Conservation (phyloP, 495 filamentous ascomycete species). For the Xylaria telfairii region DNA sequence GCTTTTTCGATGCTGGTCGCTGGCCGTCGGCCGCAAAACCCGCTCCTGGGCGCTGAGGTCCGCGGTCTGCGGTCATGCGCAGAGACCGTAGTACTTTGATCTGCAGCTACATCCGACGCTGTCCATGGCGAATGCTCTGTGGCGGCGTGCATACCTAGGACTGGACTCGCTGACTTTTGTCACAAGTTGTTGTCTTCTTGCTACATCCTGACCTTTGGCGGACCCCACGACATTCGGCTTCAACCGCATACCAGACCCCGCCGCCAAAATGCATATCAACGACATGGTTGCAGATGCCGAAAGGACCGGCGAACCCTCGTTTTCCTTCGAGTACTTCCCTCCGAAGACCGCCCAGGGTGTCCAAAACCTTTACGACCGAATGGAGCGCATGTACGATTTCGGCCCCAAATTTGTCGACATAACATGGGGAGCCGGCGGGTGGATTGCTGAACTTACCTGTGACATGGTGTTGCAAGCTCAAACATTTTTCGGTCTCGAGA, state of each 20-base stretch:
- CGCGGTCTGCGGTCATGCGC: no score
- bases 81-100: neutral
- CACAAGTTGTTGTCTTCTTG: neutral
- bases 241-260: neutral
- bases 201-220: slow-evolving; percentile 7
- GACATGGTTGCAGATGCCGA: slow-evolving; percentile 89
- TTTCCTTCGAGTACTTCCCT: slow-evolving; percentile 99
- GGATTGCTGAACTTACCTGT: slow-evolving; percentile 86
- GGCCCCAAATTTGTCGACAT: slow-evolving; percentile 97
- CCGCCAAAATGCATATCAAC: slow-evolving; percentile 75
- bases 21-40: neutral
- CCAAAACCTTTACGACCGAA: slow-evolving; percentile 98
- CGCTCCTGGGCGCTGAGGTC: neutral
- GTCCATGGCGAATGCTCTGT: neutral
- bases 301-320: slow-evolving; percentile 74
- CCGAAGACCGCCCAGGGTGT: slow-evolving; percentile 99
- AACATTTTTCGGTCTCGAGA: slow-evolving; percentile 95
- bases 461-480: slow-evolving; percentile 99
- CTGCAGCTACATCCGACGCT: slow-evolving; percentile 7
- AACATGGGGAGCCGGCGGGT: slow-evolving; percentile 97
- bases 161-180: slow-evolving; percentile 5
- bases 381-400: slow-evolving; percentile 97
- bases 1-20: neutral
- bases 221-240: neutral
- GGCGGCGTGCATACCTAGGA: neutral